Evolutionary conservation across 768 basidiomycete genomes (phyloP).

Genomic region (Tylopilus felleus): DNA sequence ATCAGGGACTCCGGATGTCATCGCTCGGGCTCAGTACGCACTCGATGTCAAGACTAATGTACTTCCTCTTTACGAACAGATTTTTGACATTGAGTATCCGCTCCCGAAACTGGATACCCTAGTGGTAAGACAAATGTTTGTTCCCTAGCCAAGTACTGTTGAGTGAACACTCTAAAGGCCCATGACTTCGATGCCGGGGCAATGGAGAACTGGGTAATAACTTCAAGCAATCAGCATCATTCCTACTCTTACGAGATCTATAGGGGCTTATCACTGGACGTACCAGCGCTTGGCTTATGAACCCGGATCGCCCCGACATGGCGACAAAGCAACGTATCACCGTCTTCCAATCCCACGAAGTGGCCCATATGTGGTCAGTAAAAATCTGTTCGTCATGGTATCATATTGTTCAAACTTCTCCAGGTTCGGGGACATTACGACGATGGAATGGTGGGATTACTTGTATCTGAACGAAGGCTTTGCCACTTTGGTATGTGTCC

Average conservation of each 20-base stretch:
- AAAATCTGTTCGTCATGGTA: neutral
- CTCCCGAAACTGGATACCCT: conserved; percentile 94
- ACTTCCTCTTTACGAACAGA: conserved; percentile 85
- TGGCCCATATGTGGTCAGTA: conserved; percentile 75
- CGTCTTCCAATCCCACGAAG: conserved; percentile 78
- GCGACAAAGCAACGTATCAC: conserved; percentile 78
- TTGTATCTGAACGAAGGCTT: conserved; percentile 88
- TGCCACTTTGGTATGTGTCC: conserved; percentile 64
- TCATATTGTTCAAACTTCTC: conserved; percentile 11
- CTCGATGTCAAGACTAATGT: conserved; percentile 82
- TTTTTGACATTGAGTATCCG: conserved; percentile 91
- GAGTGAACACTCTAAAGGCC: conserved; percentile 39
- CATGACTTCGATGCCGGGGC: conserved; percentile 88
- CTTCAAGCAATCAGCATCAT: neutral
- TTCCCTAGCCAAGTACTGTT: neutral
- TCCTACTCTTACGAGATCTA: conserved; percentile 1
- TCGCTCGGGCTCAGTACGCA: conserved; percentile 81
- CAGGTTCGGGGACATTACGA: conserved; percentile 90
- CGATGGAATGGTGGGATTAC: conserved; percentile 92
- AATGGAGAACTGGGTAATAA: conserved; percentile 84
- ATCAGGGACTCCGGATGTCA: conserved; percentile 74
- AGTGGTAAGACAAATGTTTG: conserved; percentile 46
- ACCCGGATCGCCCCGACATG: conserved; percentile 71
- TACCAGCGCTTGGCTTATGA: conserved; percentile 75
- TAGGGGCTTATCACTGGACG: conserved; percentile 86